Evolutionary conservation across 2,329 filamentous ascomycete species (phyloP).

Genomic region (Laburnicola sp.): DNA sequence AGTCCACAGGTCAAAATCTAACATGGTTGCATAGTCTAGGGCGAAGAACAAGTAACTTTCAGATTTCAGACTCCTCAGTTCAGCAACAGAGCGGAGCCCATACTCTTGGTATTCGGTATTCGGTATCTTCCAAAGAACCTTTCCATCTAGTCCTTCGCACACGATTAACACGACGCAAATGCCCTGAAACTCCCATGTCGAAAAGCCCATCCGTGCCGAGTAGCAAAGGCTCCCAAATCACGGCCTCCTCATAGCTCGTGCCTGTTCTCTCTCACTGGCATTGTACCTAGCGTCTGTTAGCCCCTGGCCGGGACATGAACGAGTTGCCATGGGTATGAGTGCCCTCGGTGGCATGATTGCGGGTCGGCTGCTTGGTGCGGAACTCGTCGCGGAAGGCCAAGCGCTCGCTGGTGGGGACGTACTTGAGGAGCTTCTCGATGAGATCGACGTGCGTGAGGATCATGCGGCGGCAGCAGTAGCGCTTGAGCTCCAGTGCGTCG

Average conservation of each 20-base stretch:
- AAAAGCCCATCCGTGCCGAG: background rate
- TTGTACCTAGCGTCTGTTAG: conserved; percentile 40
- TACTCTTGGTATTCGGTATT: no score
- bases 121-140: no score
- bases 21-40: no score
- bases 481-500: conserved; percentile 88
- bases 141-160: no score
- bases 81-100: no score
- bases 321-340: background rate
- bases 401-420: conserved; percentile 29
- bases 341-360: background rate
- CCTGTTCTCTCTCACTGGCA: conserved; percentile 41
- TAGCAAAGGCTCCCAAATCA: background rate
- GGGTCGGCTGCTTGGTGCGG: conserved; percentile 7
- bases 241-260: conserved; percentile 28
- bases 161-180: no score
- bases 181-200: no score
- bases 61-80: no score
- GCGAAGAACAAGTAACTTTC: no score
- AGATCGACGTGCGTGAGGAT: conserved; percentile 99
- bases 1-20: no score
- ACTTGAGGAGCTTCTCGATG: conserved; percentile 87
- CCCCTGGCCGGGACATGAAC: conserved; percentile 19
- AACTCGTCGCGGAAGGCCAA: conserved; percentile 8
- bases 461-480: conserved; percentile 99